phyloP scores from a whole-genome alignment of 345 rosid species.

The Durio zibethinus region DNA sequence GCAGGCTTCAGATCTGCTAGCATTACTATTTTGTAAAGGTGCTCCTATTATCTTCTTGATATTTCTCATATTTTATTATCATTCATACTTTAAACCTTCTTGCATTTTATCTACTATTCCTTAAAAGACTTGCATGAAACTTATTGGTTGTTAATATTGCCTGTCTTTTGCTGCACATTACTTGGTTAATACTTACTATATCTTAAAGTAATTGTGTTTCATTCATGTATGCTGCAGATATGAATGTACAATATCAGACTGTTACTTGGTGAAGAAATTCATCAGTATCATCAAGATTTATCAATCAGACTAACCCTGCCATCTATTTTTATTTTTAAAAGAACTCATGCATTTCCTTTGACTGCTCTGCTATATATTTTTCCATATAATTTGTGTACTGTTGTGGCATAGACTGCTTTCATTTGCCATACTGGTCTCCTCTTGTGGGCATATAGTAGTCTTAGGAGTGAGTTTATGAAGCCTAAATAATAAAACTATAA shows the following conservation, averaged over 20 bases:
- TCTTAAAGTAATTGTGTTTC: not conserved
- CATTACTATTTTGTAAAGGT: constrained; percentile 74
- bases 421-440: not conserved
- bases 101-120: constrained; percentile 1
- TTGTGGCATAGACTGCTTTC: not conserved
- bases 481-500: not conserved
- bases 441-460: not conserved
- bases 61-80: not conserved
- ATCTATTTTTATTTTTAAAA: not conserved
- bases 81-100: not conserved
- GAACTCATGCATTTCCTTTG: not conserved
- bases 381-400: not conserved
- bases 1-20: constrained; percentile 90
- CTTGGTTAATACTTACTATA: not conserved
- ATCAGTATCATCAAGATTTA: not conserved
- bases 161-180: not conserved
- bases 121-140: not conserved
- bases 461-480: not conserved
- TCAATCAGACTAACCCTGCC: not conserved
- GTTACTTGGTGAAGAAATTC: not conserved
- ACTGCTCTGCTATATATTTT: not conserved
- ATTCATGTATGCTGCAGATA: not conserved
- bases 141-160: not conserved
- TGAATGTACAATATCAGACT: not conserved
- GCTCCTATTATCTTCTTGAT: constrained; percentile 13